Percentiles rank a stretch among this genome's conserved stretches.
Conservation (phyloP, 441 rosid species). For the Croton laevigatus region DNA sequence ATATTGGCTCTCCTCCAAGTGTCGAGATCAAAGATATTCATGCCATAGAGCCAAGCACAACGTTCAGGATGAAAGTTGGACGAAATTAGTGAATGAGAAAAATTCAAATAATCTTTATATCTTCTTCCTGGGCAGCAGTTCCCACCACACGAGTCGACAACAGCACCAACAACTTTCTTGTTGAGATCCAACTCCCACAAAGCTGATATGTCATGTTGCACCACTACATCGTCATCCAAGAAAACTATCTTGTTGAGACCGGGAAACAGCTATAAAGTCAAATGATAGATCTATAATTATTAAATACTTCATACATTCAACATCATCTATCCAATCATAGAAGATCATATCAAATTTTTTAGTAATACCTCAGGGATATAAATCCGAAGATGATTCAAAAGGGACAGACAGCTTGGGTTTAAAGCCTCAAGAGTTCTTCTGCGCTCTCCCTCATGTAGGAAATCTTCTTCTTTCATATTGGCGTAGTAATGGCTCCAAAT, state of each 20-base stretch:
- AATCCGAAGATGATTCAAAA: constrained; percentile 78
- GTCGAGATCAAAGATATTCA: constrained; percentile 81
- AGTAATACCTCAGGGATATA: constrained; percentile 70
- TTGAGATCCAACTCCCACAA: constrained; percentile 78
- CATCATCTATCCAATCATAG: constrained; percentile 23
- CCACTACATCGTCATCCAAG: constrained; percentile 91
- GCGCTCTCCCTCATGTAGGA: constrained; percentile 38
- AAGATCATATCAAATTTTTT: constrained; percentile 17
- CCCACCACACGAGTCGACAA: constrained; percentile 65
- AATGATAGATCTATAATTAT: constrained; percentile 27
- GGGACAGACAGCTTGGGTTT: constrained; percentile 61
- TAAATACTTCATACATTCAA: constrained; percentile 16
- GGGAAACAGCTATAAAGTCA: constrained; percentile 80
- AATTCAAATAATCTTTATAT: constrained; percentile 76
- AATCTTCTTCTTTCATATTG: constrained; percentile 52
- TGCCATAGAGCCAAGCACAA: constrained; percentile 89
- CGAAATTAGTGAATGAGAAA: constrained; percentile 66
- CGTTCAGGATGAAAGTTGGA: constrained; percentile 49
- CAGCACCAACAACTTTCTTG: constrained; percentile 76
- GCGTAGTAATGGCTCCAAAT: constrained; percentile 59
- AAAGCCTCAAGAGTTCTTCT: constrained; percentile 49
- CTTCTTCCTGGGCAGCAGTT: constrained; percentile 84
- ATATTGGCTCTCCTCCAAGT: constrained; percentile 81
- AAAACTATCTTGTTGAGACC: constrained; percentile 83
- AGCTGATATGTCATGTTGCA: constrained; percentile 77